Evolutionary conservation across 257 asterid species (phyloP).

Genomic region (Solanum ossicruentum): DNA sequence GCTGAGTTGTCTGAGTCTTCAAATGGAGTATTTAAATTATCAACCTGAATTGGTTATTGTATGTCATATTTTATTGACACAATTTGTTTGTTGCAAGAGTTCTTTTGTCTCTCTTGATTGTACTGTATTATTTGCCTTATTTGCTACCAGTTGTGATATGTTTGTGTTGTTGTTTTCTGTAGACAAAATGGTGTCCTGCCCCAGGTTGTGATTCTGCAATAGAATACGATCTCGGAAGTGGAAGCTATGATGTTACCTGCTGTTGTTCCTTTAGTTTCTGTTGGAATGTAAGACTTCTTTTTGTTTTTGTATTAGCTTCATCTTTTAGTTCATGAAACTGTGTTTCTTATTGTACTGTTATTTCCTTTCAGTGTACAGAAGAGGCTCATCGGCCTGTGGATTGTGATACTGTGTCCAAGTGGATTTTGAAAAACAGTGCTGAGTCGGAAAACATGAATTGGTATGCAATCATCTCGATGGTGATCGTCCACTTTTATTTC

Average conservation of each 20-base stretch:
- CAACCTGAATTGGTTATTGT: neutral
- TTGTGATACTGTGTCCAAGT: slow-evolving; percentile 83
- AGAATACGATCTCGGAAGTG: slow-evolving; percentile 86
- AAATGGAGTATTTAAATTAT: neutral
- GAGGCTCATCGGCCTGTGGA: slow-evolving; percentile 99
- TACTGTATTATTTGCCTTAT: neutral
- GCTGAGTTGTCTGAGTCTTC: neutral
- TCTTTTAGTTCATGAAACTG: neutral
- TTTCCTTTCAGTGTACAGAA: slow-evolving; percentile 69
- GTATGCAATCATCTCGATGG: slow-evolving; percentile 15
- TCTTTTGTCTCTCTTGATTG: neutral
- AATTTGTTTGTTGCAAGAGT: neutral
- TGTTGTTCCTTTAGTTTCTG: slow-evolving; percentile 86
- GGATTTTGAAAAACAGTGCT: slow-evolving; percentile 94
- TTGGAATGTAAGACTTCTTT: slow-evolving; percentile 76
- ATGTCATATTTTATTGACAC: neutral
- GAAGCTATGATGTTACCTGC: slow-evolving; percentile 89
- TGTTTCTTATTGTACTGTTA: slow-evolving; percentile 7
- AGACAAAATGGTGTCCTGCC: slow-evolving; percentile 99
- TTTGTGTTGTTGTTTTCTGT: slow-evolving; percentile 6
- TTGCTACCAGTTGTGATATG: neutral
- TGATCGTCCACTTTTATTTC: neutral
- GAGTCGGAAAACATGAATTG: slow-evolving; percentile 99
- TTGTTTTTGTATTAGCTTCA: slow-evolving; percentile 2
- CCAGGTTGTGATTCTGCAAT: slow-evolving; percentile 96